Conservation (phyloP, 2,329 filamentous ascomycete genomes). For the Paraconiothyrium brasiliense region DNA sequence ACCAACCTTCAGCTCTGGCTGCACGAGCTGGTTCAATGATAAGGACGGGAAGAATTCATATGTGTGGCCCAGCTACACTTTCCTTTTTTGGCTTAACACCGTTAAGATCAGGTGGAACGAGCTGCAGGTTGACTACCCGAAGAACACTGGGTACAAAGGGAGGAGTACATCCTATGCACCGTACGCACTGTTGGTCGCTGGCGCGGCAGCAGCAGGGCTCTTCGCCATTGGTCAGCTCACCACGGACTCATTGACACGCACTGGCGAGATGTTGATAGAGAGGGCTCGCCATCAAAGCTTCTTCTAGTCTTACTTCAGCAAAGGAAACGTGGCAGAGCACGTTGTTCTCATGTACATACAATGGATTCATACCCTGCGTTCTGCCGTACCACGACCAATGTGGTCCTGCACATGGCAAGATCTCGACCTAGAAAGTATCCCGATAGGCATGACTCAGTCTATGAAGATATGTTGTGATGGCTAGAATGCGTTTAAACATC, state of each 20-base stretch:
- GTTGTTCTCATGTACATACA: too few species aligned
- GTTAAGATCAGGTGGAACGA: conserved; percentile 1
- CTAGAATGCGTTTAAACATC: too few species aligned
- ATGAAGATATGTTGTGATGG: too few species aligned
- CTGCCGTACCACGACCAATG: too few species aligned
- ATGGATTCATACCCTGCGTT: too few species aligned
- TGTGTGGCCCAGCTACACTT: background rate
- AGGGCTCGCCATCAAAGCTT: background rate
- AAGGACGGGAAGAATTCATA: background rate
- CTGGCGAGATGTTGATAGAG: background rate
- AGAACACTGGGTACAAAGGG: background rate
- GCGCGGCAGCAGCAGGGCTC: background rate
- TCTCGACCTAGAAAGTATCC: too few species aligned
- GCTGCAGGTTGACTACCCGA: background rate
- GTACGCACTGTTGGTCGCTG: background rate
- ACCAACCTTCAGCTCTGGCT: background rate
- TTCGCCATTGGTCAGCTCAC: background rate
- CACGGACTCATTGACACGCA: background rate
- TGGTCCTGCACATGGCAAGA: too few species aligned
- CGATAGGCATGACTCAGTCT: too few species aligned
- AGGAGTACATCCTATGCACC: background rate
- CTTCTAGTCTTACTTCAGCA: background rate
- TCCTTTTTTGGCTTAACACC: background rate
- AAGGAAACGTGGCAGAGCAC: too few species aligned
- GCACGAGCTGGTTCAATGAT: background rate